These are phyloP conservation scores for Termitomyces sp. DNA, from an alignment of 1,284 basidiomycete genomes.

Conservation along the genomic window DNA sequence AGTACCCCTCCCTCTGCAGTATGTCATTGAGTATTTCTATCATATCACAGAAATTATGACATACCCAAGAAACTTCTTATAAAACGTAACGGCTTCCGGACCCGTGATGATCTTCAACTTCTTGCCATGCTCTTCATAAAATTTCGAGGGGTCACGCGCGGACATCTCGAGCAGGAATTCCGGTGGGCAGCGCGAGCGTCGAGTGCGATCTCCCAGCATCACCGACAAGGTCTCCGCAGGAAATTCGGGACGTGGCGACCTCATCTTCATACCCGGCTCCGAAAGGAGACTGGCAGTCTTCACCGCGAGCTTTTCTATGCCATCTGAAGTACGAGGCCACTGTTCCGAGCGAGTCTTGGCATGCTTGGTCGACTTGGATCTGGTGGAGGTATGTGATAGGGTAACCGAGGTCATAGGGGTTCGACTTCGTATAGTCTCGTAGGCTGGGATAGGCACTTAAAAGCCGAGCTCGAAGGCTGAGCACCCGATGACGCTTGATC, in stretches of 20 bases:
- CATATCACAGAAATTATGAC: constrained; percentile 14
- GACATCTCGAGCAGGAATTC: constrained; percentile 39
- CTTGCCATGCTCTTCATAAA: constrained; percentile 27
- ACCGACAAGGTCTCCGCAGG: constrained; percentile 22
- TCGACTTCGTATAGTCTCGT: constrained; percentile 3
- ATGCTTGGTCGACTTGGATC: constrained; percentile 16
- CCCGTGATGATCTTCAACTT: constrained; percentile 38
- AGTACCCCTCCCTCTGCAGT: constrained; percentile 12
- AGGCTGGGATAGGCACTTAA: constrained; percentile 3
- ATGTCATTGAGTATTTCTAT: neutral
- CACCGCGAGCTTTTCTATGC: constrained; percentile 11
- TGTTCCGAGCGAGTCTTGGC: constrained; percentile 2
- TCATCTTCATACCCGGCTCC: constrained; percentile 6
- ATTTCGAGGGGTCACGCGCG: constrained; percentile 23
- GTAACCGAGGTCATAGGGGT: constrained; percentile 17
- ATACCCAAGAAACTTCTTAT: constrained; percentile 36
- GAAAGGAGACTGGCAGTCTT: constrained; percentile 10
- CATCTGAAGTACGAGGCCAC: constrained; percentile 1
- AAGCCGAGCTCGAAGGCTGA: neutral
- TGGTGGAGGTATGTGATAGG: constrained; percentile 16
- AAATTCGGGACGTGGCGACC: constrained; percentile 14
- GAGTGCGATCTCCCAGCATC: constrained; percentile 31
- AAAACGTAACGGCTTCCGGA: constrained; percentile 35
- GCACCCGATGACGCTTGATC: constrained; percentile 22
- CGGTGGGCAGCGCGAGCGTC: constrained; percentile 36